Evolutionary conservation across 441 rosid species (phyloP).

Genomic region (Gossypium gossypioides): DNA sequence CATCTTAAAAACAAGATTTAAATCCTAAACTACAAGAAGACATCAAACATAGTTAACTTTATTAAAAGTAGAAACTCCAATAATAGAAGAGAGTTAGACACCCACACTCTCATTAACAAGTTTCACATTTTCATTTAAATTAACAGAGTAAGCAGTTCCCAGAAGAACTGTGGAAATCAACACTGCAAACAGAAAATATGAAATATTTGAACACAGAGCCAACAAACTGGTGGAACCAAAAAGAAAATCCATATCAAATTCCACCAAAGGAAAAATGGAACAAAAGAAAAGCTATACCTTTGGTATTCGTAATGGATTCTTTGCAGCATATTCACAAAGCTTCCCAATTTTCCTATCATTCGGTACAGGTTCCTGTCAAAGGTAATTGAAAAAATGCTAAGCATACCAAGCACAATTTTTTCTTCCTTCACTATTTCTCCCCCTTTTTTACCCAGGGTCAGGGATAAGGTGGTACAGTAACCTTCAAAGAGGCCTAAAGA

Average conservation of each 20-base stretch:
- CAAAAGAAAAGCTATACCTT: constrained; percentile 42
- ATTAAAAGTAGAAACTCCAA: constrained; percentile 1
- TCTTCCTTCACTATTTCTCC: not conserved
- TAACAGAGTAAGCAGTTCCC: not conserved
- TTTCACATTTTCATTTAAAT: not conserved
- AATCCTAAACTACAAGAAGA: not conserved
- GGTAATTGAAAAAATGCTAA: not conserved
- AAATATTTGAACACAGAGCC: not conserved
- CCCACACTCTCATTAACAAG: not conserved
- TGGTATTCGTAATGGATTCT: constrained; percentile 84
- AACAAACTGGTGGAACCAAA: constrained; percentile 6
- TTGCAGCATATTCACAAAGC: constrained; percentile 87
- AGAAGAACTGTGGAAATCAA: constrained; percentile 12
- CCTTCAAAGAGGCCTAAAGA: constrained; percentile 7
- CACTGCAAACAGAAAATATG: constrained; percentile 4
- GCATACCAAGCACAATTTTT: not conserved
- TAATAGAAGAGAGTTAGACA: not conserved
- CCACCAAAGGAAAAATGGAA: not conserved
- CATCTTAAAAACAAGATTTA: not conserved
- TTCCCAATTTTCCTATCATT: constrained; percentile 85
- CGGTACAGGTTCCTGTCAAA: constrained; percentile 67
- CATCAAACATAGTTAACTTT: not conserved
- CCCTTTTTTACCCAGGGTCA: not conserved
- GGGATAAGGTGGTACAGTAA: not conserved
- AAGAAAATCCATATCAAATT: constrained; percentile 11